phyloP scores from a whole-genome alignment of 1,284 basidiomycete genomes.

The Moesziomyces sp. region DNA sequence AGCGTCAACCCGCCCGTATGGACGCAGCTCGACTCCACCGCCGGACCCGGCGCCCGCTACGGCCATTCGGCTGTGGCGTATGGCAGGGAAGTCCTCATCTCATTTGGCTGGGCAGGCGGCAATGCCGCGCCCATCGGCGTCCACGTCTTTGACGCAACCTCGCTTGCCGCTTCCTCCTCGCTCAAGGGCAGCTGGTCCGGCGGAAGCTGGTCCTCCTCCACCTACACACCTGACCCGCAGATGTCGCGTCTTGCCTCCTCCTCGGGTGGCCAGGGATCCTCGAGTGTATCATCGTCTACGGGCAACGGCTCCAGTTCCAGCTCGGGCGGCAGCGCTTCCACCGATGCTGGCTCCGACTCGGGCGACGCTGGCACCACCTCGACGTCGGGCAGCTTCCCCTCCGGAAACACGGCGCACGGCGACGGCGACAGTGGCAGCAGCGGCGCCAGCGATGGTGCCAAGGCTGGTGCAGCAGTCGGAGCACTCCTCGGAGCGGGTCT shows the following conservation, averaged over 20 bases:
- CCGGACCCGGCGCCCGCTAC: constrained; percentile 52
- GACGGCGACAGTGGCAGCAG: constrained; percentile 6
- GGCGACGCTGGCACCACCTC: constrained; percentile 4
- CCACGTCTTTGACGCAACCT: constrained; percentile 50
- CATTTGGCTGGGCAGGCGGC: constrained; percentile 54
- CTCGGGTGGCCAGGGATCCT: constrained; percentile 8
- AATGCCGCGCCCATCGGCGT: constrained; percentile 47
- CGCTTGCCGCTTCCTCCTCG: constrained; percentile 8
- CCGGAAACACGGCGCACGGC: constrained; percentile 2
- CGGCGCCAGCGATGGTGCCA: constrained; percentile 31
- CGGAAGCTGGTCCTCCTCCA: constrained; percentile 44
- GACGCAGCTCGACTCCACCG: constrained; percentile 36
- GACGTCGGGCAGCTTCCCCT: constrained; percentile 20
- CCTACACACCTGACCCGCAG: constrained; percentile 55
- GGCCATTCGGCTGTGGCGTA: constrained; percentile 60
- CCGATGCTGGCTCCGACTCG: neutral
- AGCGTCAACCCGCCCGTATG: constrained; percentile 53
- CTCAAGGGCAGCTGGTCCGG: constrained; percentile 44
- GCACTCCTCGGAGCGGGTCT: constrained; percentile 56
- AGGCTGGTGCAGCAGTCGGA: constrained; percentile 56
- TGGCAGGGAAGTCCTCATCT: constrained; percentile 51
- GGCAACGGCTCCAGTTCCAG: constrained; percentile 11
- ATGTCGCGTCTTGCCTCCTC: constrained; percentile 4
- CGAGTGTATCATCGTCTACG: neutral
- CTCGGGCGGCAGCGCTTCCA: constrained; percentile 8